Base-by-base conservation (phyloP, 345 rosid genomes). In the Murraya paniculata region DNA sequence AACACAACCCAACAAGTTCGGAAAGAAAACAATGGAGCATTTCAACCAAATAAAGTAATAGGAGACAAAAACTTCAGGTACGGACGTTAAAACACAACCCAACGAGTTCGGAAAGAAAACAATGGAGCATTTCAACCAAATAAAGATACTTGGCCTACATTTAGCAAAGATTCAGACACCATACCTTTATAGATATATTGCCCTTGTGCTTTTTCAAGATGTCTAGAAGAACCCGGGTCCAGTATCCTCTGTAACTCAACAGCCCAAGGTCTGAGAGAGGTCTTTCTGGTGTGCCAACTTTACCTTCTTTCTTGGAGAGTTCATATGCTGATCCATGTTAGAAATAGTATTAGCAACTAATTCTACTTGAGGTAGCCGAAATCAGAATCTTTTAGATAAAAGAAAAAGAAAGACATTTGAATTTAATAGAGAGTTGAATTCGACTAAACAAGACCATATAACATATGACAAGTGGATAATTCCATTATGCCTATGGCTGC, bases 201-300 rank as follows among this genome's bases (percentile, higher is more conserved):
- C 95, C 98, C 86, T 97, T 97, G 87, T 97, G 98, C 86, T 90
- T 97, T 80, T 97, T 97, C 91, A 97, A 86, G 76, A 97, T 97
- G 86, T 97, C 99, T 77, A 97, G 81, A 41, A 97, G 90, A 81
- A 97, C 92, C 64, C 99, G 85, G 31, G 98, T 97, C 98, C 99
- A 97, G 81, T 97, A 97, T 48, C 98, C 99, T 87, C 94, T 89
- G 87, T 97, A 97, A 88, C 99, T 97, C 85, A 94, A 79, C 80
- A 91, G 78, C 60, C 99, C 99, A 53, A 97, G 93, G 85, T 97
- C 99, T 45, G 99, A 97, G 62, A 97, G 97, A 35, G 99, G 99
- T 71, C 98, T 91, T 83, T 97, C 99, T 19, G 98, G 99, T 64
- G 99, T 97, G 59, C 99, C 99, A 4, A 97, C 98, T 86, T 94